These are phyloP conservation scores for Rosellinia necatrix DNA, from an alignment of 2,329 filamentous ascomycete species.

Conservation along the genomic window DNA sequence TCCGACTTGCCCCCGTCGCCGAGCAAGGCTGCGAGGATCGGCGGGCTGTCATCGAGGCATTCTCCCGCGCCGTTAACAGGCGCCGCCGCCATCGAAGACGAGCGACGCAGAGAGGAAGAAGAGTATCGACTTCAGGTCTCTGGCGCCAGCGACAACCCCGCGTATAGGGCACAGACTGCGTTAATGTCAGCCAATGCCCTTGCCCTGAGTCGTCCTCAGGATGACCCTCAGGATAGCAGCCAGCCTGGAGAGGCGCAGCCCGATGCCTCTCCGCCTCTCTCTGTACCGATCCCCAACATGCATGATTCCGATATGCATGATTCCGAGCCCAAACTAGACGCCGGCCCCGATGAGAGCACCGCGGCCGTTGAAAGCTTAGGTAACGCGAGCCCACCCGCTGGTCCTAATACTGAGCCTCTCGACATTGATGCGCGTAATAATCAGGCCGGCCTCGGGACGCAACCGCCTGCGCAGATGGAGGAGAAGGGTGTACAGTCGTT, in stretches of 20 bases:
- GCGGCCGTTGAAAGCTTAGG: slow-evolving; percentile 48
- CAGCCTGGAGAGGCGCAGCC: slow-evolving; percentile 22
- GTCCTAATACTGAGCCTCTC: slow-evolving; percentile 58
- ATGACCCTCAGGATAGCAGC: slow-evolving; percentile 57
- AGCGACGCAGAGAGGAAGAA: slow-evolving; percentile 54
- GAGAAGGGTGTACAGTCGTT: slow-evolving; percentile 57
- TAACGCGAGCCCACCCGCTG: slow-evolving; percentile 47
- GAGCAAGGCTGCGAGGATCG: slow-evolving; percentile 57
- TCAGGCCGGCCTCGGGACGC: slow-evolving; percentile 43
- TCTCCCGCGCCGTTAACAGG: slow-evolving; percentile 56
- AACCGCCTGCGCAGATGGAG: slow-evolving; percentile 54
- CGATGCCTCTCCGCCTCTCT: slow-evolving; percentile 28
- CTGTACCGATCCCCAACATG: slow-evolving; percentile 41
- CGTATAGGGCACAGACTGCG: slow-evolving; percentile 57
- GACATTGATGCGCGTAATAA: slow-evolving; percentile 54
- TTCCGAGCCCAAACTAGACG: slow-evolving; percentile 44
- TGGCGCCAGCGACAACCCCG: slow-evolving; percentile 57
- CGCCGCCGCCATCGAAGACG: slow-evolving; percentile 59
- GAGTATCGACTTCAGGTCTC: slow-evolving; percentile 48
- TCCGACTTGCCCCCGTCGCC: slow-evolving; percentile 58
- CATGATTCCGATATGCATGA: slow-evolving; percentile 34
- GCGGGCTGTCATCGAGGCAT: slow-evolving; percentile 47
- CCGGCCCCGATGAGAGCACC: slow-evolving; percentile 49
- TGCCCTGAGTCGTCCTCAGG: slow-evolving; percentile 60
- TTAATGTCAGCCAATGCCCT: slow-evolving; percentile 58